Evolutionary conservation across 1,284 basidiomycete species (phyloP), one percentile per base, ranked within the genome.

Genomic region (Hemileia vastatrix): DNA sequence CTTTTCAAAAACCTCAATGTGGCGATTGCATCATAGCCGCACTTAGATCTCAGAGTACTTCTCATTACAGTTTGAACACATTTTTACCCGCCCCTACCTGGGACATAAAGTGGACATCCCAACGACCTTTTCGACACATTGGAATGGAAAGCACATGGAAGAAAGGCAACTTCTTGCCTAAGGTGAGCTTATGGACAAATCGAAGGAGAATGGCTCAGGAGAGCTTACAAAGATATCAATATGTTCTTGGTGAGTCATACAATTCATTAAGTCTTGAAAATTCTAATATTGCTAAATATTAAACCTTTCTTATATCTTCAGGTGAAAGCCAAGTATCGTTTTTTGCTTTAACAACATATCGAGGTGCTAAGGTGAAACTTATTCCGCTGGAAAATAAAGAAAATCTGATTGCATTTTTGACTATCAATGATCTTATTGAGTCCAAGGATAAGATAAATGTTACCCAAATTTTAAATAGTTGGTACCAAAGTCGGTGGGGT

Each of bases 151-250:
- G 48, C 50, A 15, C 50, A 32, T 33, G 48, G 45, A 4, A 6
- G n/a, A n/a, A n/a, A 27, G 21, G 45, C 23, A n/a, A 21, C 9
- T 6, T 3, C 56, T 21, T 8, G 6, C n/a, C n/a, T 27, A 27
- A 13, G 5, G 4, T 31, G 47, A 15, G n/a, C 36, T 23, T 3
- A 4, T 18, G 19, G 27, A 49, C 19, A 18, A 47, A 57, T 21
- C 56, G 45, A 2, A 40, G 56, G 2, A 48, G 48, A 11, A 49
- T 44, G 56, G 56, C 56, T 3, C 3, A 49, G n/a, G 21, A 47
- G n/a, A 57, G 50, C 33, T 32, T 61, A 2, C 50, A 61, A 32
- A 53, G 51, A n/a, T 61, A 61, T 36, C 51, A 54, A 54, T 61
- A 61, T 50, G 59, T 61, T 9, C 19, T 61, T 11, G 59, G 59